Percentiles rank a stretch among this genome's conserved stretches.
phyloP scores from a whole-genome alignment of 148 eudicot species.

The Camellia sinensis region DNA sequence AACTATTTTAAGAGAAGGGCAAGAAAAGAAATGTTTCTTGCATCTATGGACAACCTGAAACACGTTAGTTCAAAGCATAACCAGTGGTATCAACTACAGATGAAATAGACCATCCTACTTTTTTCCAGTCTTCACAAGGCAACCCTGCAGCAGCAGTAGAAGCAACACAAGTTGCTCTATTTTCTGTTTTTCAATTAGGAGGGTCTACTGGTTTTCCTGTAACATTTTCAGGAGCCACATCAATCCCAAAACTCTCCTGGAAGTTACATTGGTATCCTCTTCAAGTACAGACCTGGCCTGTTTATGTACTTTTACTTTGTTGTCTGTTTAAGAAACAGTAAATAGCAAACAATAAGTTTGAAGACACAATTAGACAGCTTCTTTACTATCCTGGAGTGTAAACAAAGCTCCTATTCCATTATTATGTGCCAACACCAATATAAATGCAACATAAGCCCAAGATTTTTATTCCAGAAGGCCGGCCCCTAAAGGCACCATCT shows the following conservation, averaged over 20 bases:
- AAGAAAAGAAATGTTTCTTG: not conserved
- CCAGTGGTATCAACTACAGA: not conserved
- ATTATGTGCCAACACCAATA: not conserved
- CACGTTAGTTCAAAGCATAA: not conserved
- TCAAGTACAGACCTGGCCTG: not conserved
- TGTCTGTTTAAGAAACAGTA: not conserved
- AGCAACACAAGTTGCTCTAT: not conserved
- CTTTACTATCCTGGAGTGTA: not conserved
- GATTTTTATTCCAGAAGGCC: not conserved
- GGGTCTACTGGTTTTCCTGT: not conserved
- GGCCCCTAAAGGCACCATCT: not conserved
- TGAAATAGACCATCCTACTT: not conserved
- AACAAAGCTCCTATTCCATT: not conserved
- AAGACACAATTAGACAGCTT: not conserved
- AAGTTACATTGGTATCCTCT: not conserved
- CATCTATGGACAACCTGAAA: not conserved
- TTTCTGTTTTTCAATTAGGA: not conserved
- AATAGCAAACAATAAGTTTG: not conserved
- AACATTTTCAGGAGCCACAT: slow-evolving; percentile 9
- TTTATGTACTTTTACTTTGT: not conserved
- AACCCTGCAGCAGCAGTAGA: slow-evolving; percentile 3
- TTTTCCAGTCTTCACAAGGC: slow-evolving; percentile 7
- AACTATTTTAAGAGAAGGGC: not conserved
- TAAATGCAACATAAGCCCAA: not conserved
- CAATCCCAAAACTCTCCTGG: not conserved